Evolutionary conservation across 2,329 filamentous ascomycete species (phyloP).

Genomic region (Didymella sp.): DNA sequence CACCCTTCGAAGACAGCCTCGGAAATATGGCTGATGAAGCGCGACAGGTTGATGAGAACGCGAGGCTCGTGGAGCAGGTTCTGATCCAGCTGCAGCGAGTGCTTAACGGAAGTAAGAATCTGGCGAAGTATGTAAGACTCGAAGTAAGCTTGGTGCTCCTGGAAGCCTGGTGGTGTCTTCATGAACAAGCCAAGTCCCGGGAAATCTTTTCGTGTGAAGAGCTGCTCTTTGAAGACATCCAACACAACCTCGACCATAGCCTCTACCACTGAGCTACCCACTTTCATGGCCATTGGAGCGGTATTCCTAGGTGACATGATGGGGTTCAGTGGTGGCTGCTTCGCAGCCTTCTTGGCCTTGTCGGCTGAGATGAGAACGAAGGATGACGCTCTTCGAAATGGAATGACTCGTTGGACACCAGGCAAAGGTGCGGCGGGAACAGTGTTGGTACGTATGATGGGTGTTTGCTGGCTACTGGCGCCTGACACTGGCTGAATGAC

Average conservation of each 20-base stretch:
- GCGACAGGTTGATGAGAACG: slow-evolving; percentile 83
- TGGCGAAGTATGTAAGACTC: slow-evolving; percentile 86
- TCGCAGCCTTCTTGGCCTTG: slow-evolving; percentile 61
- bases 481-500: slow-evolving; percentile 78
- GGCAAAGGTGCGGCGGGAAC: slow-evolving; percentile 52
- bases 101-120: slow-evolving; percentile 73
- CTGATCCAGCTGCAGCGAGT: slow-evolving; percentile 73
- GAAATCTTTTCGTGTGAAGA: slow-evolving; percentile 88
- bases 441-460: slow-evolving; percentile 77
- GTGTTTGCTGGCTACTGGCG: slow-evolving; percentile 61
- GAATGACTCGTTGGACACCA: slow-evolving; percentile 60
- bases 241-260: slow-evolving; percentile 79
- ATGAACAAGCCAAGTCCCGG: slow-evolving; percentile 82
- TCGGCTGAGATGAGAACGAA: slow-evolving; percentile 86
- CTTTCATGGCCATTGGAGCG: slow-evolving; percentile 53
- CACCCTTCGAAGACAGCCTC: slow-evolving; percentile 96
- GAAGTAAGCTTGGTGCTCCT: slow-evolving; percentile 94
- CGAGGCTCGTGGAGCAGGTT: slow-evolving; percentile 79
- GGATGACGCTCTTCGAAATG: slow-evolving; percentile 81
- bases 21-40: slow-evolving; percentile 79
- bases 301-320: slow-evolving; percentile 66
- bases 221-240: slow-evolving; percentile 82
- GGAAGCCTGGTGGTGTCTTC: slow-evolving; percentile 89
- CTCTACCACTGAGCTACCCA: slow-evolving; percentile 75
- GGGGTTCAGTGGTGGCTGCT: slow-evolving; percentile 68